These are phyloP conservation scores for Diaporthe sp. DNA, from an alignment of 2,329 filamentous ascomycete genomes.

Conservation along the genomic window DNA sequence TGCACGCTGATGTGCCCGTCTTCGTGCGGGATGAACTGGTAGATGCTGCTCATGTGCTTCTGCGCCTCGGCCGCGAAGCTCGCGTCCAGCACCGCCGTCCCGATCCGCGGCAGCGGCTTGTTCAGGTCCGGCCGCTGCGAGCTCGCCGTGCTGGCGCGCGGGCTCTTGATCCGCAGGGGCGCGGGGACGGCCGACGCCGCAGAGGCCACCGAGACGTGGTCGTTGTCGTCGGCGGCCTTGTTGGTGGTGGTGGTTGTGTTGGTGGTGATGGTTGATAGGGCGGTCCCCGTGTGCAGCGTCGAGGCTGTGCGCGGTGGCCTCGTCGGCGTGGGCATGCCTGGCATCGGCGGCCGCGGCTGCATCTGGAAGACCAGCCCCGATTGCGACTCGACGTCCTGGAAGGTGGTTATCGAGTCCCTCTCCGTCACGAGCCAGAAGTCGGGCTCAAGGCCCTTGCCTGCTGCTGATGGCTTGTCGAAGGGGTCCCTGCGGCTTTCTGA, in stretches of 20 bases:
- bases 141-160: slow-evolving; percentile 54
- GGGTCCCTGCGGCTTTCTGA: slow-evolving; percentile 19
- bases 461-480: background rate
- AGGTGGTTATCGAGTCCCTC: slow-evolving; percentile 26
- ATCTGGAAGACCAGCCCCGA: slow-evolving; percentile 32
- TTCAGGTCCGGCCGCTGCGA: slow-evolving; percentile 35
- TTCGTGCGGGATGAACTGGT: slow-evolving; percentile 40
- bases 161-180: slow-evolving; percentile 14
- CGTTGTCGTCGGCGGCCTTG: background rate
- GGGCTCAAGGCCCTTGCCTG: slow-evolving; percentile 29
- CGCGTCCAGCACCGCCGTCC: slow-evolving; percentile 35
- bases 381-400: slow-evolving; percentile 19
- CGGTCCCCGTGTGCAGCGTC: background rate
- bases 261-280: background rate
- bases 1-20: slow-evolving; percentile 41
- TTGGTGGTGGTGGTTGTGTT: background rate
- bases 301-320: slow-evolving; percentile 29
- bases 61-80: slow-evolving; percentile 3
- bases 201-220: background rate
- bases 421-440: slow-evolving; percentile 30
- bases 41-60: slow-evolving; percentile 36
- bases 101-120: slow-evolving; percentile 37
- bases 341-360: slow-evolving; percentile 17
- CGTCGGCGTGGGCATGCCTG: slow-evolving; percentile 32
- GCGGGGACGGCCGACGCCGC: background rate